Evolutionary conservation across 257 asterid genomes (phyloP), one percentile per base, ranked within the genome.

Genomic region (Gynochthodes officinalis): DNA sequence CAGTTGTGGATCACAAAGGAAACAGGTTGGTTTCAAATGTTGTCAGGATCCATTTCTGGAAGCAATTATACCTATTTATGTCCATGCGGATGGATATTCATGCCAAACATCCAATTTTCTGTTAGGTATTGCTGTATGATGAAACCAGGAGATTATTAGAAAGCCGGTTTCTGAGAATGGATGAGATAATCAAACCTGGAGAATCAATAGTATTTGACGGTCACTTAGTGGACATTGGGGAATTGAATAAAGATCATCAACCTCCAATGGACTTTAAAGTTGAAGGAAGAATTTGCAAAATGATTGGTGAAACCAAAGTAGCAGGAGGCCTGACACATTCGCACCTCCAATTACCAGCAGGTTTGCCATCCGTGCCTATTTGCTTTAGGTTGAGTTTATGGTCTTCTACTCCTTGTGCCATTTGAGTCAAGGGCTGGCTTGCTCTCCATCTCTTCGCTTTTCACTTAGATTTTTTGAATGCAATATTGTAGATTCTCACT

Each of bases 101-200:
- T 46, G 40, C 19, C 28, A 39, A 16, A 32, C 43, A n/a, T 21
- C 23, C 13, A 60, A 37, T 50, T 77, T 76, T 43, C 75, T 58
- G 73, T 74, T 82, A 92, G 98, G 82, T 87, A 70, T 86, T 83
- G 87, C 77, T 92, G 80, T 90, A 80, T 77, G 97, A 92, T 71
- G 80, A 71, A 62, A 85, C 86, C 76, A 80, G 87, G 84, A 82
- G 83, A 78, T 90, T 82, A 77, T 77, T 92, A 63, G 85, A 77
- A 53, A 83, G 89, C 86, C 85, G 84, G 81, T 89, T 90, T 82
- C 82, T 90, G 78, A 90, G 82, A 76, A 85, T 77, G 75, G 85
- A 86, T 79, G 98, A 88, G 80, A 44, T 53, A 23, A 81, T 92
- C 73, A 61, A 71, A 70, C 80, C 88, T 78, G 98, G 98, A 58